A percentile compares a stretch with the other conserved stretches of the same genome.
phyloP scores from a whole-genome alignment of 2,329 filamentous ascomycete genomes.

The Clathrospora elynae region DNA sequence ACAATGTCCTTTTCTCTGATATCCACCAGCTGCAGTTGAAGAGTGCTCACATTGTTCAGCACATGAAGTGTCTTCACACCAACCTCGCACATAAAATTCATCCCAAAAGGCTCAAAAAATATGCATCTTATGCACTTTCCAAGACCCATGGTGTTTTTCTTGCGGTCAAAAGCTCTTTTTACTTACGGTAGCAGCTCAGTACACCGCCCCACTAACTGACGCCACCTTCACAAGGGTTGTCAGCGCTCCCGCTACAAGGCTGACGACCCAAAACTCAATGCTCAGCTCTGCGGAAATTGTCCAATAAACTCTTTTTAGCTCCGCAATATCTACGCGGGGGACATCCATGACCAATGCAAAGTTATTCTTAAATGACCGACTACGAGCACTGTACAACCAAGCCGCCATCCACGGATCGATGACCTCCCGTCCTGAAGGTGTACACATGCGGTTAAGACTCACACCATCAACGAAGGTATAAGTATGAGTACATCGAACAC shows the following conservation, averaged over 20 bases:
- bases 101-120: too few species aligned
- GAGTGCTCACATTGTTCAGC: too few species aligned
- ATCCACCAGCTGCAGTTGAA: too few species aligned
- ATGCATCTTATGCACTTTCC: too few species aligned
- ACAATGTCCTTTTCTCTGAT: neutral
- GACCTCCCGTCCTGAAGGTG: slow-evolving; percentile 13
- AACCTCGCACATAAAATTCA: too few species aligned
- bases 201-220: too few species aligned
- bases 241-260: slow-evolving; percentile 21
- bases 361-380: slow-evolving; percentile 14
- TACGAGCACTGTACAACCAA: slow-evolving; percentile 18
- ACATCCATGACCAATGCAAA: slow-evolving; percentile 20
- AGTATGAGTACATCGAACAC: slow-evolving; percentile 21
- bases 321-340: slow-evolving; percentile 16
- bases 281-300: neutral
- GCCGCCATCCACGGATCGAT: slow-evolving; percentile 8
- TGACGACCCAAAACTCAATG: slow-evolving; percentile 13
- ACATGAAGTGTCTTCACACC: too few species aligned
- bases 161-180: too few species aligned
- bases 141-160: too few species aligned
- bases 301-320: slow-evolving; percentile 24
- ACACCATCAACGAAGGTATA: slow-evolving; percentile 25
- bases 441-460: slow-evolving; percentile 1
- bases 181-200: too few species aligned
- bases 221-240: slow-evolving; percentile 17